phyloP scores from a whole-genome alignment of 1,284 basidiomycete species.

The Thelephora terrestris region DNA sequence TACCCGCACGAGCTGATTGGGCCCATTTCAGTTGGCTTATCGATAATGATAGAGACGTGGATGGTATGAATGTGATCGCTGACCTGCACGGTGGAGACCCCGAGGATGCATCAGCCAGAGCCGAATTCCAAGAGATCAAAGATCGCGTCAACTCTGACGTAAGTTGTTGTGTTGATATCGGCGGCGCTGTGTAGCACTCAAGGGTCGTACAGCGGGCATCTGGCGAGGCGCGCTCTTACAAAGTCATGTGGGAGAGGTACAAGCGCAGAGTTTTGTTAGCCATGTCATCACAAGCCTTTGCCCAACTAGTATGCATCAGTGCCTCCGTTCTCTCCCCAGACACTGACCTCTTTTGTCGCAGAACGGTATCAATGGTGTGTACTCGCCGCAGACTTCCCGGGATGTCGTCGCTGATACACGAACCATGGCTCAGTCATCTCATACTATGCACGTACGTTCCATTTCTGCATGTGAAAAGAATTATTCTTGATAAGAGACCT shows the following conservation, averaged over 20 bases:
- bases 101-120: constrained; percentile 62
- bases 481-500: constrained; percentile 7
- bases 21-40: constrained; percentile 68
- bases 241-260: constrained; percentile 82
- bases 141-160: constrained; percentile 81
- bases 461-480: constrained; percentile 6
- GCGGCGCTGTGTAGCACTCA: background rate
- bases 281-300: constrained; percentile 97
- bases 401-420: constrained; percentile 1
- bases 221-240: constrained; percentile 78
- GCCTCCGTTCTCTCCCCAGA: background rate
- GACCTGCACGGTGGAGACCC: constrained; percentile 85
- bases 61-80: constrained; percentile 82
- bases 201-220: constrained; percentile 42
- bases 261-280: constrained; percentile 86
- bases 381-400: constrained; percentile 1
- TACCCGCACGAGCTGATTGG: constrained; percentile 5
- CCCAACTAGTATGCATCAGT: constrained; percentile 64
- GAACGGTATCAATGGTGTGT: constrained; percentile 84
- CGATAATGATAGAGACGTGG: constrained; percentile 78
- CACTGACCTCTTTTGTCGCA: constrained; percentile 21
- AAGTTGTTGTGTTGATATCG: constrained; percentile 13
- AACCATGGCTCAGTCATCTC: constrained; percentile 59
- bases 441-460: constrained; percentile 80
- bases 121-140: constrained; percentile 91